Conservation (phyloP, 2,329 filamentous ascomycete genomes). For the Apiospora malaysiana region DNA sequence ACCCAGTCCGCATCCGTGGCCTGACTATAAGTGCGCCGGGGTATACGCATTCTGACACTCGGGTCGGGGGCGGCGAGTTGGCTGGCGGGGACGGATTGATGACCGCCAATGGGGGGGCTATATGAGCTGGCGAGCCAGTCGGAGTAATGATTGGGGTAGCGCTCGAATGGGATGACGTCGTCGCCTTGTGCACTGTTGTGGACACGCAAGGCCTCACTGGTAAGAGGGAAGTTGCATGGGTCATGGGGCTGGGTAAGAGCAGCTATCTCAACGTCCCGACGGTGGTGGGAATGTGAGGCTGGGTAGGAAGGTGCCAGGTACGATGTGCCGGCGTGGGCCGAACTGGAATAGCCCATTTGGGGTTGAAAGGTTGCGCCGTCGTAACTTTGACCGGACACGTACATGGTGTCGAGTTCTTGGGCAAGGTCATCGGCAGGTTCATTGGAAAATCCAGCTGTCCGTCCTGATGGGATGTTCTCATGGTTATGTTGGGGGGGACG, state of each 20-base stretch:
- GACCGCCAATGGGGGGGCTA: not conserved
- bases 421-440: not conserved
- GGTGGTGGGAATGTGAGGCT: too few species aligned
- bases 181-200: constrained; percentile 25
- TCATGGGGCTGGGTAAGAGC: not conserved
- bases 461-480: constrained; percentile 29
- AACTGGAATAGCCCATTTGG: not conserved
- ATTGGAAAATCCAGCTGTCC: constrained; percentile 22
- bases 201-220: constrained; percentile 29
- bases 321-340: not conserved
- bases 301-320: not conserved
- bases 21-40: constrained; percentile 22
- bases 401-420: constrained; percentile 4
- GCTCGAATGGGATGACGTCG: not conserved
- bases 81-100: constrained; percentile 3
- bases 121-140: constrained; percentile 29
- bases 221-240: constrained; percentile 21
- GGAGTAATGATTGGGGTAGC: constrained; percentile 26
- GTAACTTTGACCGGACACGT: not conserved
- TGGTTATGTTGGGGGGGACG: constrained; percentile 30
- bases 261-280: not conserved
- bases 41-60: constrained; percentile 27
- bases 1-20: constrained; percentile 26
- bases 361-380: not conserved
- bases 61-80: constrained; percentile 18